Evolutionary conservation across 768 basidiomycete genomes (phyloP), one percentile per base, ranked within the genome.

Genomic region (Tylopilus cervinicoccineus): DNA sequence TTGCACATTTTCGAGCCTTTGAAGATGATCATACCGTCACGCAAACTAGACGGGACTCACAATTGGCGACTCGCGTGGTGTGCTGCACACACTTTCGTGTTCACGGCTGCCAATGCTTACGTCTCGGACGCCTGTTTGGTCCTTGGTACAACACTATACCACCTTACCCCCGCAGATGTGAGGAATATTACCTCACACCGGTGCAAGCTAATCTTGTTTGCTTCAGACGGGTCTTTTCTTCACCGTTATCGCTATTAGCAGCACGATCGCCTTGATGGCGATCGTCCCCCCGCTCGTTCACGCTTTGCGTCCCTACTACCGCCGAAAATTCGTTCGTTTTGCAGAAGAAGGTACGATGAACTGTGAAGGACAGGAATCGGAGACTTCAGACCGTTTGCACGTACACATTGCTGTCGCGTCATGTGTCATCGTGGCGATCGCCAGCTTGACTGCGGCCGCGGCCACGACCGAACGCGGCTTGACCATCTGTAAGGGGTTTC

Each of bases 11-110:
- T 69, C 6, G 57, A 58, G 20, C 63, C 63, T 13, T 43, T 69
- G 19, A 58, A 56, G 43, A 32, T 54, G 17, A 47, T 67, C 19
- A 26, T 50, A n/a, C 63, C 68, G 3, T 43, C 26, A 22, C 51
- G 34, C 28, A 56, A 43, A 36, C 10, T 31, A 9, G 45, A 49
- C 22, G 65, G 62, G 9, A 48, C 39, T 37, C 55, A 17, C 12
- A 68, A 64, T 24, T 68, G 62, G 64, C 59, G 66, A 24, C 50
- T 70, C n/a, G 9, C 56, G 19, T 56, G 57, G 54, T 69, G 67
- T 52, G 61, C 60, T 0, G 38, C 37, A 6, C 67, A 70, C 46
- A 49, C 39, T 23, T 49, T 68, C 24, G 8, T 71, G n/a, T 54
- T 53, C 9, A 44, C 20, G 32, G 26, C 50, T 9, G 64, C 55